Evolutionary conservation across 2,329 filamentous ascomycete genomes (phyloP), one percentile per base, ranked within the genome.

Genomic region (Monosporascus sp.): DNA sequence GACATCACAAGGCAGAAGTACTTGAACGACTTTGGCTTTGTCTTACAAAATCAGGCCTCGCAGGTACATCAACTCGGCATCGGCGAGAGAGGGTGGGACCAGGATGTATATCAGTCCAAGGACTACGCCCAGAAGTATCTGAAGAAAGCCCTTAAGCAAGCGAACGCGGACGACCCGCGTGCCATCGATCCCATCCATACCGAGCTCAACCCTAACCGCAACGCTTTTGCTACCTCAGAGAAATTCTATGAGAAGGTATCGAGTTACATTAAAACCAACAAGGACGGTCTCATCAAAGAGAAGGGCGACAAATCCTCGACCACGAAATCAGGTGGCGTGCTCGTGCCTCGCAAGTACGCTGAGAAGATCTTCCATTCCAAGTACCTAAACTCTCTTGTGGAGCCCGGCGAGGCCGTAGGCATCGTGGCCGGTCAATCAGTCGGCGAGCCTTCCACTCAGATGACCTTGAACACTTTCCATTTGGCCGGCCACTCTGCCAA

Each of bases 391-490:
- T 96, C 92, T 2, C 80, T 97, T 8, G 88, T 97, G 24, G 93
- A 99, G 63, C 90, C 94, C 27, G 94, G 94, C 46, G 95, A 99
- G 74, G 93, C 94, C 25, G 92, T 99, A 25, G 94, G 94, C 60
- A 95, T 99, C 57, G 90, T 99, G 54, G 95, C 95, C 49, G 92
- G 92, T 9, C 94, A 99, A 72, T 97, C 93, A 34, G 86, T 99
- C 42, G 94, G 94, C 67, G 95, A 99, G 68, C 94, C 95, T 8
- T 97, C 92, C 2, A 99, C 94, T 11, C 94, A 99, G 71, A 99
- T 99, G 95, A 99, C 95, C 7, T 77, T 99, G 51, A 99, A 99
- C 74, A 99, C 95, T 27, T 99, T 99, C 83, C 94, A 99, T 81
- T 89, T 99, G 82, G 94, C 94, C 71, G 94, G 94, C 66, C 93